These are phyloP conservation scores for Penicillium crystallinum DNA, from an alignment of 495 filamentous ascomycete genomes.

Conservation along the genomic window DNA sequence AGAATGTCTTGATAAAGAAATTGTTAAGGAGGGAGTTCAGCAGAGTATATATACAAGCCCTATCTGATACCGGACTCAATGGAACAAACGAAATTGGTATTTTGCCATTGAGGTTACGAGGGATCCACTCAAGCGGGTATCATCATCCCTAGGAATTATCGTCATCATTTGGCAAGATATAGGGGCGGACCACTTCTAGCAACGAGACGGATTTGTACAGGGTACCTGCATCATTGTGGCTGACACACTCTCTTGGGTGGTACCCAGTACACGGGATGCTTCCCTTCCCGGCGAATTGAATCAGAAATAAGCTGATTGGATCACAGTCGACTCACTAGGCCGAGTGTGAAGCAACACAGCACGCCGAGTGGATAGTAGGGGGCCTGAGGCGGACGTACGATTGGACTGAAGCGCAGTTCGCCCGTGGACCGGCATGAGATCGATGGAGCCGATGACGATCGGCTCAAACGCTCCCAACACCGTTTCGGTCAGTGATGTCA, in stretches of 20 bases:
- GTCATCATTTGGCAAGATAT: conserved; percentile 31
- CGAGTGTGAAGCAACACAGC: conserved; percentile 20
- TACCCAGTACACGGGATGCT: conserved; percentile 16
- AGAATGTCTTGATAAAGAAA: conserved; percentile 1
- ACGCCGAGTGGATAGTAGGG: conserved; percentile 26
- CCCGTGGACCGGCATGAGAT: conserved; percentile 34
- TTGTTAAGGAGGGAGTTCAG: conserved; percentile 5
- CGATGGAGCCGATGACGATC: conserved; percentile 41
- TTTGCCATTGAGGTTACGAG: conserved; percentile 10
- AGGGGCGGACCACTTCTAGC: conserved; percentile 10
- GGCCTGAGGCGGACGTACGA: conserved; percentile 14
- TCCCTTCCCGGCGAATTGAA: neutral
- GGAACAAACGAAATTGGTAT: conserved; percentile 9
- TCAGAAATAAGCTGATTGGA: conserved; percentile 13
- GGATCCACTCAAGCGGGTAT: conserved; percentile 31
- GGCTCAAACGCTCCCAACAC: conserved; percentile 29
- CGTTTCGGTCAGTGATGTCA: conserved; percentile 35
- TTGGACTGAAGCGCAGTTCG: conserved; percentile 25
- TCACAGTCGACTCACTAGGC: neutral
- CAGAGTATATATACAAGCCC: conserved; percentile 14
- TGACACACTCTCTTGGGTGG: conserved; percentile 5
- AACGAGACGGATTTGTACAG: conserved; percentile 9
- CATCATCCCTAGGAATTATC: conserved; percentile 41
- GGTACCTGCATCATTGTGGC: conserved; percentile 22
- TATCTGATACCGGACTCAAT: conserved; percentile 15